A percentile compares a stretch with the other conserved stretches of the same genome.
These are phyloP conservation scores for Arachnomyces sp. DNA, from an alignment of 2,329 filamentous ascomycete species.

Conservation along the genomic window DNA sequence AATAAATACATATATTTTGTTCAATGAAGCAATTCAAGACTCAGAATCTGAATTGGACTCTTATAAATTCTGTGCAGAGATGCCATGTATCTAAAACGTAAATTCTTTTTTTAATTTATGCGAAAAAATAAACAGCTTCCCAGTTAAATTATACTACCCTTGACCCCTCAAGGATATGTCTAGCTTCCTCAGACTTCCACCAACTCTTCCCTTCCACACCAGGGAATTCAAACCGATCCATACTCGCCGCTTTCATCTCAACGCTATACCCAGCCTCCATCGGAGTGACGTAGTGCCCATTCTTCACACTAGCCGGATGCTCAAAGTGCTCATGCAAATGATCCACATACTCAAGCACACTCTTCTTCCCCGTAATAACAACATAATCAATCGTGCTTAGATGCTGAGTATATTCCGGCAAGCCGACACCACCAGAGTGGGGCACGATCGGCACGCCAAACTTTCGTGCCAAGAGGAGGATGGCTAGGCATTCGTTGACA, in stretches of 20 bases:
- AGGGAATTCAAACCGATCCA: slow-evolving; percentile 71
- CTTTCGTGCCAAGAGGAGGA: slow-evolving; percentile 66
- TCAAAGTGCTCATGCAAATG: slow-evolving; percentile 91
- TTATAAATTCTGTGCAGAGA: too few species aligned
- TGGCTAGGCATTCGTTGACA: slow-evolving; percentile 87
- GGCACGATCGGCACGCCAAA: slow-evolving; percentile 76
- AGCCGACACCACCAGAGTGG: slow-evolving; percentile 79
- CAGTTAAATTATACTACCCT: not conserved
- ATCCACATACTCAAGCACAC: slow-evolving; percentile 84
- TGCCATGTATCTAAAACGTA: too few species aligned
- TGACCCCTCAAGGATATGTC: slow-evolving; percentile 57
- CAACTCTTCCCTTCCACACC: slow-evolving; percentile 72
- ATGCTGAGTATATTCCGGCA: slow-evolving; percentile 92
- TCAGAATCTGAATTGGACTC: too few species aligned
- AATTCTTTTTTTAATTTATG: too few species aligned
- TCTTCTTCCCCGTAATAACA: slow-evolving; percentile 71
- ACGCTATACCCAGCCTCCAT: slow-evolving; percentile 79
- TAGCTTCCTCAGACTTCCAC: slow-evolving; percentile 80
- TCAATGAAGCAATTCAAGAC: too few species aligned
- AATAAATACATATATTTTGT: too few species aligned
- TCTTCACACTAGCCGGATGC: slow-evolving; percentile 69
- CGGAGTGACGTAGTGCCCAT: slow-evolving; percentile 83
- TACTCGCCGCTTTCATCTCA: slow-evolving; percentile 84
- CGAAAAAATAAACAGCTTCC: too few species aligned
- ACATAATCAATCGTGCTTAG: slow-evolving; percentile 90